Base-by-base conservation (phyloP, 371 early-diverging fungal genomes). In the Lichtheimia ornata region DNA sequence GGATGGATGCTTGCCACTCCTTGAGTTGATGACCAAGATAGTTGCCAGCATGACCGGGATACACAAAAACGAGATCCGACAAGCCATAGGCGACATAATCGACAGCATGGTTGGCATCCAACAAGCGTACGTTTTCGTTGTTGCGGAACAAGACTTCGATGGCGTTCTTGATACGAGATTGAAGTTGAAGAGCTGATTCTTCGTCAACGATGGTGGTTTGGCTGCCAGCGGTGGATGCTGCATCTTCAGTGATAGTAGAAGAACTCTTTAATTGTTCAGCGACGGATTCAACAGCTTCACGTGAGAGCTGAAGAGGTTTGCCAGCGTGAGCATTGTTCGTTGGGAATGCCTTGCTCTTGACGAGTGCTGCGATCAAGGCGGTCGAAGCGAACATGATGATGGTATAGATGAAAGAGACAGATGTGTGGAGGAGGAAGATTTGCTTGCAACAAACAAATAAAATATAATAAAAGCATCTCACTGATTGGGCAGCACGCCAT, bases 1-100 rank as follows among this genome's bases (percentile, higher is more conserved):
- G 77, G 24, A 84, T 69, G 50, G 54, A 30, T 5, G 75, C 64
- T 45, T 80, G 69, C 91, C 90, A 92, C 13, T 72, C 70, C 40
- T 79, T 72, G 6, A 89, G 72, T 11, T 81, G 77, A 51, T 88
- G 74, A 50, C 91, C 93, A 53, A 89, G 78, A 42, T 85, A 79
- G 22, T 76, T 79, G 22, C 83, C 83, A 25, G 52, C 49, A 43
- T 35, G 56, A 20, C 76, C 79, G 27, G 93, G 87, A 70, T 93
- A 93, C 59, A 93, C 83, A 76, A 93, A 94, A 59, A 88, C 76
- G 59, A 92, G 72, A 66, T 91, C 90, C 67, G 88, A 87, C 17
- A 95, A 80, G 17, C 84, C 84, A 66, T 91, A 91, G 4, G 92
- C 86, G 9, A 92, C 80, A 64, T 90, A 88, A 27, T 88, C 83